Evolutionary conservation across 495 filamentous ascomycete genomes (phyloP), one percentile per base, ranked within the genome.

Genomic region (Xylaria palmicola): DNA sequence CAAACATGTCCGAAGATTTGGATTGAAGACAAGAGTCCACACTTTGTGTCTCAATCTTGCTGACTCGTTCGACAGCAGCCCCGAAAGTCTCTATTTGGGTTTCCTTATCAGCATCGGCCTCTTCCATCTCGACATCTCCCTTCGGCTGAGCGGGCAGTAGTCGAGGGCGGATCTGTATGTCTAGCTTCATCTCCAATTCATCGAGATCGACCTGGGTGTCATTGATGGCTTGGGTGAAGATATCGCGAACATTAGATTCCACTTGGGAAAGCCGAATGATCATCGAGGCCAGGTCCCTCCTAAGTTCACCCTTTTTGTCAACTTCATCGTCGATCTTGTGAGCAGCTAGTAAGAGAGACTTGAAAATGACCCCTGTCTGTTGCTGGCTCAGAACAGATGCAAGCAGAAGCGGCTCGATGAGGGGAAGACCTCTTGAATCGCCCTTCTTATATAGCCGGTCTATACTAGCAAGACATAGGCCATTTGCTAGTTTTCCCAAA

Each of bases 401-500:
- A 43, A 86, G 72, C 26, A 96, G 81, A 13, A 91, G 75, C 3
- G 82, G 76, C 27, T 85, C 82, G 37, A 91, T 71, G 1, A 87
- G 66, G 4, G 74, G 67, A 27, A 93, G 77, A 15, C 80, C 83
- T 7, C 74, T 74, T 12, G 74, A 65, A 62, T 86, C 84, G 22
- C 85, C 83, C 63, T 82, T 84, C 66, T 82, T 87, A 20, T 80
- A 71, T n/a, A 93, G 66, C 44, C 84, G 80, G 24, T 83, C 83
- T 8, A 93, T 69, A 39, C 88, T 79, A 19, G 88, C 87, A 52
- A 88, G 72, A 52, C 86, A 83, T 22, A 93, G 72, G 0, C 91
- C 89, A 67, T 91, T 85, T 7, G 88, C 80, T 26, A 97, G 76
- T 54, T 85, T 88, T 22, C 90, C 90, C 3, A 91, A 82, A 30